Conservation (phyloP, 495 filamentous ascomycete genomes). For the Astrocystis sublimbata region DNA sequence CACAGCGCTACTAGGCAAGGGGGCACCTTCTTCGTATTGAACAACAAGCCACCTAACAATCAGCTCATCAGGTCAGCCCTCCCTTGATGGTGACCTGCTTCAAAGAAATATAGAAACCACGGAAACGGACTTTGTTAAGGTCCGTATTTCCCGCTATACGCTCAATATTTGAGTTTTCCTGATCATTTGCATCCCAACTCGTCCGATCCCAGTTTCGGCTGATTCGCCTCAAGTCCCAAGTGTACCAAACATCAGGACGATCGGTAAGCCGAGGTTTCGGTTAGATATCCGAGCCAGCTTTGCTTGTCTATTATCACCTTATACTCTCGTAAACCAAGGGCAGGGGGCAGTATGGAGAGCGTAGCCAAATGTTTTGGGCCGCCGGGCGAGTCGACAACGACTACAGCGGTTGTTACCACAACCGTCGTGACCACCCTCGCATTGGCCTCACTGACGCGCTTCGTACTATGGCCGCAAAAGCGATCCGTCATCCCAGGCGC, state of each 20-base stretch:
- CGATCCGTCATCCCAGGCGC: slow-evolving; percentile 38
- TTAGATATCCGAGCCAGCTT: background rate
- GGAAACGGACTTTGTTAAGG: background rate
- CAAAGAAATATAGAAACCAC: background rate
- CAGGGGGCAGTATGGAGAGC: slow-evolving; percentile 24
- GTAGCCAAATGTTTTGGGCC: slow-evolving; percentile 25
- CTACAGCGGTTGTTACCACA: slow-evolving; percentile 35
- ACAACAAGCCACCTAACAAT: background rate
- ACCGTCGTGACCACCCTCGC: slow-evolving; percentile 33
- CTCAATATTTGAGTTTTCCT: no score
- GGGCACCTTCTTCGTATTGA: no score
- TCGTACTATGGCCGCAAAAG: slow-evolving; percentile 35
- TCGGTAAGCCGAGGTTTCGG: background rate
- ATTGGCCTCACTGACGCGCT: slow-evolving; percentile 31
- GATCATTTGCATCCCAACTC: background rate
- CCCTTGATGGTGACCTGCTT: background rate
- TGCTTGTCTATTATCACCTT: background rate
- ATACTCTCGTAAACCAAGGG: background rate
- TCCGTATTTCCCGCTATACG: background rate
- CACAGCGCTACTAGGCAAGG: background rate
- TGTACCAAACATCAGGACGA: background rate
- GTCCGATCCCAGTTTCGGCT: background rate
- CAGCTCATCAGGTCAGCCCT: background rate
- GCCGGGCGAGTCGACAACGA: slow-evolving; percentile 19
- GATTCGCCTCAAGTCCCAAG: background rate